Conservation (phyloP, 2,329 filamentous ascomycete species). For the Alternaria sp. region DNA sequence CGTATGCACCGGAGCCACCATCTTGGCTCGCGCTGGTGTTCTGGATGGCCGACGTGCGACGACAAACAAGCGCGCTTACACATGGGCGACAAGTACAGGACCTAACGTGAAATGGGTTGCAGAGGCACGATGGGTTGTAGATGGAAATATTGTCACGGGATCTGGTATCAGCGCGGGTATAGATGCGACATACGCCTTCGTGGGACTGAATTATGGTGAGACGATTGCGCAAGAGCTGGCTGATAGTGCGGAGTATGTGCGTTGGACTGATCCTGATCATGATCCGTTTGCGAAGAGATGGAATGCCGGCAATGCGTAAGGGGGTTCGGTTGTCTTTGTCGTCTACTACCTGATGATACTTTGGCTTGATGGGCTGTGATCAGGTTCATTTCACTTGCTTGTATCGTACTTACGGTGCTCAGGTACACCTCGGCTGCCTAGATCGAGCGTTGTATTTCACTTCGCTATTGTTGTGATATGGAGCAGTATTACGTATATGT, state of each 20-base stretch:
- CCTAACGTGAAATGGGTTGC: constrained; percentile 67
- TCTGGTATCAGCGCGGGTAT: constrained; percentile 72
- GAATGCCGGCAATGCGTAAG: constrained; percentile 8
- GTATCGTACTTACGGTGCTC: too few species aligned
- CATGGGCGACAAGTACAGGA: constrained; percentile 48
- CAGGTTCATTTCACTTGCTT: too few species aligned
- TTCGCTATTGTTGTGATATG: background rate
- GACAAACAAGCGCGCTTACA: constrained; percentile 69
- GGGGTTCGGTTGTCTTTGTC: background rate
- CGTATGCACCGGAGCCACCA: constrained; percentile 69
- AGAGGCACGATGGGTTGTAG: constrained; percentile 62
- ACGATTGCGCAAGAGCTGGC: constrained; percentile 59
- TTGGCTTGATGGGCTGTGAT: background rate
- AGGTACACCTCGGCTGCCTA: background rate
- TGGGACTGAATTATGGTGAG: constrained; percentile 62
- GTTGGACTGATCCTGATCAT: constrained; percentile 57
- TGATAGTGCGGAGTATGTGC: constrained; percentile 64
- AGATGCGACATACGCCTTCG: constrained; percentile 66
- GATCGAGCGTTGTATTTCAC: too few species aligned
- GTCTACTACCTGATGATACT: background rate
- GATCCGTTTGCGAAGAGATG: constrained; percentile 64
- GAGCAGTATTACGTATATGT: background rate
- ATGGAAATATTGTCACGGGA: constrained; percentile 72
- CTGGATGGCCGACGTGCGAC: constrained; percentile 68
- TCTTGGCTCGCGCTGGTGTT: constrained; percentile 66